Base-by-base conservation (phyloP, 2,329 filamentous ascomycete genomes). In the Madurella fahalii region DNA sequence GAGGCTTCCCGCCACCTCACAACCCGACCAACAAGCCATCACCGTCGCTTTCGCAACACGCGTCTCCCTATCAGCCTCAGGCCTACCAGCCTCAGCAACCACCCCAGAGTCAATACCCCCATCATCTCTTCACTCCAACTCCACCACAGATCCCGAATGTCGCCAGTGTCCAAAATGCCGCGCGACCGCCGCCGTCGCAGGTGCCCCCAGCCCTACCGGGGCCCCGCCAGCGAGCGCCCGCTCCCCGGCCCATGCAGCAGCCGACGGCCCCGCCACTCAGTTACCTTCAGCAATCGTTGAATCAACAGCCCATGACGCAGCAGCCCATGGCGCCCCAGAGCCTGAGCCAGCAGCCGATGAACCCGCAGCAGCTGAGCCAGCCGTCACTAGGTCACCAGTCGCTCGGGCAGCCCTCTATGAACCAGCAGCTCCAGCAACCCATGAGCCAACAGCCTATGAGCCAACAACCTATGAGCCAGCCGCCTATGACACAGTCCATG, bases 1-100 rank as follows among this genome's bases (percentile, higher is more conserved):
- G 79, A 56, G 70, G 67, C 52, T 80, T 74, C 61, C 72, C 72
- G 64, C 71, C 75, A 52, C 71, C 74, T 63, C 71, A 76, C 56
- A 76, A 74, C 60, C 76, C 77, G 62, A 72, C 74, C 60, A 81
- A 77, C 65, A 82, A 83, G 66, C 77, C 79, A 58, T 79, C 80
- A 30, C 77, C 80, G 40, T 76, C 77, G 18, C 74, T 74, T 31
- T 66, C 79, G 59, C 79, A 80, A 59, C 74, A 79, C 63, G 76
- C 78, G 56, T 76, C 79, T 56, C 76, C 79, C 2, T 83, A 83
- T 64, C 79, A 81, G 64, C 64, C 76, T 47, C 76, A 79, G 60
- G 71, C 74, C 55, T 82, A 82, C 65, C 67, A 75, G 52, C 70
- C 79, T 47, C 78, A 81, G 64, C 79, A 79, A 62, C 71, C 74